Evolutionary conservation across 2,329 filamentous ascomycete species (phyloP).

Genomic region (Juglanconis oblonga): DNA sequence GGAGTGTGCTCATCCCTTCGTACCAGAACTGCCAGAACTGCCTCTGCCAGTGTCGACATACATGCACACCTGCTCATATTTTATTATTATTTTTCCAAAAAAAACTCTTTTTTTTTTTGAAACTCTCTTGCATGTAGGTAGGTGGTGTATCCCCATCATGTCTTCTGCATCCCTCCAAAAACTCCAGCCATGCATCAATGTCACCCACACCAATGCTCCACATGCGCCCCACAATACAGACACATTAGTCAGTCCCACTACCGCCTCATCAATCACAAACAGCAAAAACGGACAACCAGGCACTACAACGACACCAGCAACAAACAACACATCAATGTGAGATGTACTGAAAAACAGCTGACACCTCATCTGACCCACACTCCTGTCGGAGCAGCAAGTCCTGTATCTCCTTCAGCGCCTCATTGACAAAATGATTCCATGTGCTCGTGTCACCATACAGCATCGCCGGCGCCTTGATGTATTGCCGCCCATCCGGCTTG

Average conservation of each 20-base stretch:
- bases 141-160: background rate
- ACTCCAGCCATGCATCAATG: slow-evolving; percentile 10
- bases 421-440: slow-evolving; percentile 98
- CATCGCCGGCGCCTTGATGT: slow-evolving; percentile 89
- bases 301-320: background rate
- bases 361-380: slow-evolving; percentile 73
- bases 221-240: background rate
- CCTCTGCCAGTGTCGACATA: too few species aligned
- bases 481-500: slow-evolving; percentile 80
- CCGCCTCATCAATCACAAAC: background rate
- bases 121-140: background rate
- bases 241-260: background rate
- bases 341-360: slow-evolving; percentile 97
- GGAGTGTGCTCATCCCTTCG: too few species aligned
- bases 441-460: slow-evolving; percentile 96
- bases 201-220: background rate
- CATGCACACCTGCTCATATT: too few species aligned
- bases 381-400: slow-evolving; percentile 90
- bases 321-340: slow-evolving; percentile 57
- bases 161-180: background rate
- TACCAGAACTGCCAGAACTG: too few species aligned
- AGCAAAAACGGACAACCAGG: background rate
- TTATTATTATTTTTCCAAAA: too few species aligned
- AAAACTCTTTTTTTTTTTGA: background rate
- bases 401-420: slow-evolving; percentile 77